phyloP scores from a whole-genome alignment of 805 yeast genomes.

The Ogataea minuta region DNA sequence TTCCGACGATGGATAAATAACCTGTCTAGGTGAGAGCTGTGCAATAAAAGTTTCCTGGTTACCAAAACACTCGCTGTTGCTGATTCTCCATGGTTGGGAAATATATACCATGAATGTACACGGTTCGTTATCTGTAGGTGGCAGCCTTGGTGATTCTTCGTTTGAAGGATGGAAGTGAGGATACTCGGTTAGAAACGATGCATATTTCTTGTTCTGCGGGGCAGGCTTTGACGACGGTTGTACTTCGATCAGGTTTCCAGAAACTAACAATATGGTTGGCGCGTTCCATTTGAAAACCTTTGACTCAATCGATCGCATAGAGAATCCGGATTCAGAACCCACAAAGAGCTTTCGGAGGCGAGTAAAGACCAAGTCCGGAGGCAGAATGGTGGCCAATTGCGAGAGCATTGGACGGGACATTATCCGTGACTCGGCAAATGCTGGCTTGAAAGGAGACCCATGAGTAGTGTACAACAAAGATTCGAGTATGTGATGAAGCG shows the following conservation, averaged over 20 bases:
- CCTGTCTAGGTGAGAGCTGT: slow-evolving; percentile 66
- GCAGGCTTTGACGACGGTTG: slow-evolving; percentile 21
- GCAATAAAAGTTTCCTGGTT: slow-evolving; percentile 54
- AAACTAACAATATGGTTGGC: slow-evolving; percentile 69
- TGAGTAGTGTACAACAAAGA: slow-evolving; percentile 33
- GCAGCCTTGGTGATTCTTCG: slow-evolving; percentile 9
- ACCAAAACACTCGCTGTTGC: slow-evolving; percentile 74
- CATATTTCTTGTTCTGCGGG: slow-evolving; percentile 45
- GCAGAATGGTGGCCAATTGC: slow-evolving; percentile 37
- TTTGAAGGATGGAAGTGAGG: slow-evolving; percentile 37
- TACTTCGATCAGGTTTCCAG: slow-evolving; percentile 53
- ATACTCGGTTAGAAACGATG: slow-evolving; percentile 48
- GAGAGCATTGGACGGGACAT: slow-evolving; percentile 39
- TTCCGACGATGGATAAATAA: slow-evolving; percentile 39
- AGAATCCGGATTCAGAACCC: slow-evolving; percentile 79
- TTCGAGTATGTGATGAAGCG: slow-evolving; percentile 44
- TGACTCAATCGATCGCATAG: slow-evolving; percentile 82
- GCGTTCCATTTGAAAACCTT: slow-evolving; percentile 89
- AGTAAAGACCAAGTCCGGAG: slow-evolving; percentile 41
- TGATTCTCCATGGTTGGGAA: slow-evolving; percentile 71
- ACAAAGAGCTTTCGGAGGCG: slow-evolving; percentile 60
- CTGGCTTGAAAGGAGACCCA: slow-evolving; percentile 3
- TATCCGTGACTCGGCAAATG: slow-evolving; percentile 34
- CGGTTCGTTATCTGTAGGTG: slow-evolving; percentile 29
- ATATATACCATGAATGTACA: slow-evolving; percentile 64